phyloP scores from a whole-genome alignment of 2,329 filamentous ascomycete genomes.

The Penicillium sp. region DNA sequence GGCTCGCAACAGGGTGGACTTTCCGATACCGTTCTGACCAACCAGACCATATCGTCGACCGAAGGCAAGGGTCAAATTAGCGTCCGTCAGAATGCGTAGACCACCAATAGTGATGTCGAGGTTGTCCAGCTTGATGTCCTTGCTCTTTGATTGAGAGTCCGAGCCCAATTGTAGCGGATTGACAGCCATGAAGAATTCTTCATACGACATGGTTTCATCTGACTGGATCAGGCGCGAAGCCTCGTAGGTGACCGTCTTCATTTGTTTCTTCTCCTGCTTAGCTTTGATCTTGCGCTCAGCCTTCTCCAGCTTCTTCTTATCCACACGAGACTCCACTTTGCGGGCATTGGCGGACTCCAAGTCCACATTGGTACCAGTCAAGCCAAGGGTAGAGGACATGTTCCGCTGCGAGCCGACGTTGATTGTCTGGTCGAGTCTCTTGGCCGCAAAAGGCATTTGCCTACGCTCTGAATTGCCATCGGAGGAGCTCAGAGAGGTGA shows the following conservation, averaged over 20 bases:
- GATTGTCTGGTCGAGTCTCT: conserved; percentile 87
- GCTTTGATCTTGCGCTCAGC: conserved; percentile 95
- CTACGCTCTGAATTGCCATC: conserved; percentile 69
- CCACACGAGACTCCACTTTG: conserved; percentile 96
- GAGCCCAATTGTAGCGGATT: conserved; percentile 88
- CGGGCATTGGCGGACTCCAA: conserved; percentile 88
- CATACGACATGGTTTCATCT: conserved; percentile 85
- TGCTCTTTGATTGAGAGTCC: conserved; percentile 77
- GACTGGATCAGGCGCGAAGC: conserved; percentile 83
- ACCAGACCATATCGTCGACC: conserved; percentile 94
- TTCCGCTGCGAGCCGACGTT: conserved; percentile 92
- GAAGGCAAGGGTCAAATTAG: conserved; percentile 84
- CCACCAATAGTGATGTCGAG: conserved; percentile 93
- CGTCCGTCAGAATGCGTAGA: conserved; percentile 84
- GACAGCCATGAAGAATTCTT: conserved; percentile 99
- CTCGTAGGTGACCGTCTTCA: conserved; percentile 98
- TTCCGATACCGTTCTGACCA: conserved; percentile 98
- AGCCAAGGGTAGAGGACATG: conserved; percentile 91
- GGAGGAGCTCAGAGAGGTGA: conserved; percentile 72
- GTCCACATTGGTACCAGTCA: conserved; percentile 81
- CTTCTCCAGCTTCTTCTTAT: conserved; percentile 98
- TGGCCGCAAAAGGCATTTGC: conserved; percentile 73
- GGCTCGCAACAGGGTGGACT: conserved; percentile 90
- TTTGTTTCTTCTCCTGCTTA: conserved; percentile 97
- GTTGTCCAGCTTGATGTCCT: conserved; percentile 97